Base-by-base conservation (phyloP, 306 rosid genomes). In the Corylus avellana region DNA sequence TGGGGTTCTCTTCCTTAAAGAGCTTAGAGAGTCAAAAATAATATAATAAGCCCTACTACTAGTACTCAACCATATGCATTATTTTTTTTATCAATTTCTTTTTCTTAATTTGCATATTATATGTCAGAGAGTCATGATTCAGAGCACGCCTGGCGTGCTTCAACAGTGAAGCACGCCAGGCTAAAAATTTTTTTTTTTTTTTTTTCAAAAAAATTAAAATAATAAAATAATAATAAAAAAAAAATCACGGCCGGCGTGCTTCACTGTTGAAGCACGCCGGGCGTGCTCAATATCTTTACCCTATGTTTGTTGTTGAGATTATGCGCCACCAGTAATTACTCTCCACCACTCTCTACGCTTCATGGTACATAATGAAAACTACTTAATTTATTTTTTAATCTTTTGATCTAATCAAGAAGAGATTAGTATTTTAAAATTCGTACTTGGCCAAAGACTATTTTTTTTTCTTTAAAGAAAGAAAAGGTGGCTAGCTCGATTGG, bases 311-410 rank as follows among this genome's bases (percentile, higher is more conserved):
- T 22, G 22, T 22, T 22, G 25, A 86, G 86, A 78, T 84, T 73
- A 82, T 79, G 86, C 84, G 37, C 92, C 92, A 85, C 87, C 85
- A 85, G 55, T 50, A 76, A 85, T 22, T 50, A 76, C 63, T 80
- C 78, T 80, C 76, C 55, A 76, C 80, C 83, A 79, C 76, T 84
- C 68, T 76, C 78, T 62, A 72, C 62, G 73, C 75, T 78, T 73
- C 75, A 51, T 84, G 68, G 72, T 42, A 47, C 76, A 73, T 59
- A 71, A 32, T 72, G 81, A 77, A 74, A 84, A 74, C 51, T 70
- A 75, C 59, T 69, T 70, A 80, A 76, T 59, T 20, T 48, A 48
- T 13, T 17, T 12, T 54, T 20, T 18, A 42, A 22, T n/a, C 46
- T 42, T 22, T 22, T 64, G 4, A 56, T 25, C 27, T 48, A 74